Evolutionary conservation across 2,329 filamentous ascomycete species (phyloP), one percentile per base, ranked within the genome.

Genomic region (Leptographium radiaticola): DNA sequence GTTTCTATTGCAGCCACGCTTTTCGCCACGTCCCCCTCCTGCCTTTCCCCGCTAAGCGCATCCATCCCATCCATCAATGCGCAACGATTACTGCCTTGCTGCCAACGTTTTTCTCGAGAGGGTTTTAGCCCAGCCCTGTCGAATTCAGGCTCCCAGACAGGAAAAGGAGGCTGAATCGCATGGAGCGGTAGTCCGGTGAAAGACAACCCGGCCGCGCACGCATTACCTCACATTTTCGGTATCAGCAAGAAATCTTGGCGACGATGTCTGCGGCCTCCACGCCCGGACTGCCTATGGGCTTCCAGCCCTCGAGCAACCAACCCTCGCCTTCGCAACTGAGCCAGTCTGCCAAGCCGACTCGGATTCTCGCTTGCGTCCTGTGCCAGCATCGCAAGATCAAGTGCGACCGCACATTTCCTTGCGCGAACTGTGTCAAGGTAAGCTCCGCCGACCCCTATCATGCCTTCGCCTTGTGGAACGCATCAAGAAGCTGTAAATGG

Each of bases 351-450:
- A 76, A 73, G 62, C 65, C 69, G 13, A 65, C 68, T 15, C 68
- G 75, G 59, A 70, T 78, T 48, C 66, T 79, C 55, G 75, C 75
- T 20, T 79, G 77, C 59, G 75, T 78, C 20, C 68, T 80, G 40
- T 81, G 78, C 62, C 78, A 81, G 62, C 75, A 77, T 61, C 74
- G 79, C 61, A 81, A 82, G 67, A 81, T 81, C 66, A 80, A 79
- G 64, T 82, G 79, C 65, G 77, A 81, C 60, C 72, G 78, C 56
- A 74, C 72, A 44, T 78, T 74, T 43, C 79, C 78, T 5, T 81
- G 78, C 61, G 74, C 77, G 55, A 81, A 81, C 59, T 81, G 78
- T 59, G 66, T 76, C 62, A 81, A 81, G 72, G 78, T 81, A 59
- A 57, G 64, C 8, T 30, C 42, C 30, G 10, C 20, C 8, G 11